Base-by-base conservation (phyloP, 208 protist species). In the Vickermania ingenoplastis region DNA sequence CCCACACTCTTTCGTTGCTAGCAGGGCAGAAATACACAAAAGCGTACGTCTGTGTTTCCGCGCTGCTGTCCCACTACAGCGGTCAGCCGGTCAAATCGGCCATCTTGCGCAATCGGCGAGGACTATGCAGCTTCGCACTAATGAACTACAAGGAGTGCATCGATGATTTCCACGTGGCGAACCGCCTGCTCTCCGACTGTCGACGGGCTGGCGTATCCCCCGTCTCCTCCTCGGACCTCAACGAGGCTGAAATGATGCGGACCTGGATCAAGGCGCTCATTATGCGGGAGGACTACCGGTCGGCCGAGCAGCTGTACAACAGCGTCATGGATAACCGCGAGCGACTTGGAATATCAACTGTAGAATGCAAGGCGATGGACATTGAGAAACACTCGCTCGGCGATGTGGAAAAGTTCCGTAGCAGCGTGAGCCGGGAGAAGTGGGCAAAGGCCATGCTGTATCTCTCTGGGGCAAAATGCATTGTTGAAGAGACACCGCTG, bases 71-170 rank as follows among this genome's bases (percentile, higher is more conserved):
- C 4, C 13, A 41, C 17, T 59, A 59, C 21, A 59, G 23, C 11
- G 5, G 26, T 21, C 13, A 59, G 5, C 5, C 54, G 13, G 27
- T 17, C 7, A 14, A 45, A 63, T 3, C 45, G 67, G 17, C 69
- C 65, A 27, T 61, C 56, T 22, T 61, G 4, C 2, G 53, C 53
- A 11, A 54, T 48, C 24, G 59, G 57, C 79, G 86, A 7, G 79
- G 76, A 22, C 3, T 73, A 14, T 87, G 81, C 68, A 86, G 71
- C 58, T 80, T 69, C 57, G 63, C 66, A 7, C 63, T 94, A 0
- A 63, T 94, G n/a, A 78, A 86, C 17, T 94, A 77, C 57, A 76
- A 75, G 3, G 87, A 89, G 52, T 88, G 83, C 60, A 65, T 71
- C 28, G 76, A 88, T 53, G 85, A 92, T 61, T 80, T 72, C 63